phyloP scores from a whole-genome alignment of 805 yeast genomes.

The Candida broadrunensis region DNA sequence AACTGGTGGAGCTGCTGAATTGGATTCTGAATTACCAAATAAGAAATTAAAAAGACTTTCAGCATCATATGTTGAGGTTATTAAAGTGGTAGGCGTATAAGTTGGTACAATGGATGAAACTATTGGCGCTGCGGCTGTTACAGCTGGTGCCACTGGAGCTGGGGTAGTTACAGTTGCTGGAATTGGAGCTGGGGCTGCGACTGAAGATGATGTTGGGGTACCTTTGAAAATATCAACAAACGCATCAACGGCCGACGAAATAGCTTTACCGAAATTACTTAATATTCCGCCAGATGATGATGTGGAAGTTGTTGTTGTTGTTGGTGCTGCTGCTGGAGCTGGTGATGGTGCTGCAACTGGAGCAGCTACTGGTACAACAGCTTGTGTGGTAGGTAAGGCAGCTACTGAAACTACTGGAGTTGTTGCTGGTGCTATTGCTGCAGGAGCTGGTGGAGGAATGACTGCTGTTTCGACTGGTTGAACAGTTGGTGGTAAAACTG shows the following conservation, averaged over 20 bases:
- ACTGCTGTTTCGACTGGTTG: slow-evolving; percentile 16
- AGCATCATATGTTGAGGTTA: slow-evolving; percentile 3
- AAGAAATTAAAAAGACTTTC: slow-evolving; percentile 4
- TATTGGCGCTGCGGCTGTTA: slow-evolving; percentile 12
- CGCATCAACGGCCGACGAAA: background rate
- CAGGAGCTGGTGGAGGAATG: slow-evolving; percentile 15
- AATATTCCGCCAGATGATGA: background rate
- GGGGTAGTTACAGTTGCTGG: slow-evolving; percentile 2
- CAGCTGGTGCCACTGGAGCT: slow-evolving; percentile 2
- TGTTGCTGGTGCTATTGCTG: slow-evolving; percentile 11
- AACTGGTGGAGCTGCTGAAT: slow-evolving; percentile 19
- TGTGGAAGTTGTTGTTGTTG: background rate
- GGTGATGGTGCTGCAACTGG: background rate
- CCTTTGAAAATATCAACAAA: slow-evolving; percentile 1
- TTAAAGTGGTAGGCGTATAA: slow-evolving; percentile 3
- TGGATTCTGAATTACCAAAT: slow-evolving; percentile 3
- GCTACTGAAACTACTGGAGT: slow-evolving; percentile 15
- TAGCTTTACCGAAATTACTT: background rate
- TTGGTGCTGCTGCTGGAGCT: slow-evolving; percentile 2
- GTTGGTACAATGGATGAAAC: slow-evolving; percentile 16
- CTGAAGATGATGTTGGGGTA: slow-evolving; percentile 1
- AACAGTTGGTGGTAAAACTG: slow-evolving; percentile 10
- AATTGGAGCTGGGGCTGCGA: slow-evolving; percentile 13
- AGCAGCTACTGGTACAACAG: slow-evolving; percentile 7
- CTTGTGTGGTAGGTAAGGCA: slow-evolving; percentile 7